Evolutionary conservation across 805 yeast species (phyloP).

Genomic region (Candida andamanensis): DNA sequence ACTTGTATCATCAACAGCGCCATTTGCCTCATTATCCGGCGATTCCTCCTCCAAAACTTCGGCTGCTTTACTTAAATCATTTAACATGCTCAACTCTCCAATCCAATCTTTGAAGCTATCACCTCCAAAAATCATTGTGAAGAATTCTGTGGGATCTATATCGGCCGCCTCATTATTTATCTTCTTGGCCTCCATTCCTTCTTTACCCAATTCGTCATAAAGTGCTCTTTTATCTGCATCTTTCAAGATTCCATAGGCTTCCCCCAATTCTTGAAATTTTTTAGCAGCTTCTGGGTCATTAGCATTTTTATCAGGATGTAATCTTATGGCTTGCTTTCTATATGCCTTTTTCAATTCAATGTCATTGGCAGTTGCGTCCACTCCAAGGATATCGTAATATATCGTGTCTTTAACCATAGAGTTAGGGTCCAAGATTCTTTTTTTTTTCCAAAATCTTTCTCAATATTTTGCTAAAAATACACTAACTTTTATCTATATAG

Average conservation of each 20-base stretch:
- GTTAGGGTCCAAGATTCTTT: neutral
- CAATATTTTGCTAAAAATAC: too few relatives aligned
- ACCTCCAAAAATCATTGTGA: conserved; percentile 80
- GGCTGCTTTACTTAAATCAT: conserved; percentile 64
- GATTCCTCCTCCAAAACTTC: conserved; percentile 42
- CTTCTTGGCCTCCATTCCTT: conserved; percentile 50
- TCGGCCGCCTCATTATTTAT: conserved; percentile 67
- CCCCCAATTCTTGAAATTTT: conserved; percentile 67
- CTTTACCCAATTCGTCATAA: conserved; percentile 77
- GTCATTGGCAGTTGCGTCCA: conserved; percentile 63
- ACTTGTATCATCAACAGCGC: conserved; percentile 3
- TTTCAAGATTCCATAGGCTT: conserved; percentile 75
- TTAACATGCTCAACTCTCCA: conserved; percentile 74
- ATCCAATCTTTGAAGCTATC: conserved; percentile 74
- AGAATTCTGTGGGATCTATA: conserved; percentile 77
- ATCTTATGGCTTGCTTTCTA: conserved; percentile 79
- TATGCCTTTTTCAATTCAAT: conserved; percentile 90
- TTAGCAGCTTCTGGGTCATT: conserved; percentile 85
- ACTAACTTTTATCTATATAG: too few relatives aligned
- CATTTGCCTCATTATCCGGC: conserved; percentile 9
- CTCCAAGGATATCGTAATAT: conserved; percentile 78
- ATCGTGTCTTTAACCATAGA: conserved; percentile 78
- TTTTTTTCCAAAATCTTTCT: too few relatives aligned
- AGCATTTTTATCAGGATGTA: conserved; percentile 97
- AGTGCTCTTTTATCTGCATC: conserved; percentile 62